phyloP scores from a whole-genome alignment of 179 eudicot species.

The Monotropa hypopitys region DNA sequence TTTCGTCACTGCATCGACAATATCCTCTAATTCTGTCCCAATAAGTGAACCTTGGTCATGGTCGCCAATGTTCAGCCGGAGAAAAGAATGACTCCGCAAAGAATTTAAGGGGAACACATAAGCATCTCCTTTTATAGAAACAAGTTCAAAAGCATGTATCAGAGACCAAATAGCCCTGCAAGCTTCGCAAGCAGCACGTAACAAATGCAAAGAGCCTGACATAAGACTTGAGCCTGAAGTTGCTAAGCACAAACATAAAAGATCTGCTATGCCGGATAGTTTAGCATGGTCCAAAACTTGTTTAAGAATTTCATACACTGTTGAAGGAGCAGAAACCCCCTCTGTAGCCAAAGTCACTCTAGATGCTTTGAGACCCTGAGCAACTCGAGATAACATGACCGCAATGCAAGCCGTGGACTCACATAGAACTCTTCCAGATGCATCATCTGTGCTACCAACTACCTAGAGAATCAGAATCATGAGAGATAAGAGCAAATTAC shows the following conservation, averaged over 20 bases:
- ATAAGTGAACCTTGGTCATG: conserved; percentile 28
- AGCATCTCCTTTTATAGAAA: conserved; percentile 29
- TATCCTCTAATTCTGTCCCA: conserved; percentile 42
- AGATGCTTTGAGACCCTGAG: conserved; percentile 53
- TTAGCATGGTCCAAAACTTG: conserved; percentile 77
- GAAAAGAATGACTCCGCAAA: conserved; percentile 45
- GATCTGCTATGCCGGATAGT: conserved; percentile 50
- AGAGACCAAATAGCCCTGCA: conserved; percentile 79
- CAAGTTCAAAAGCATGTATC: conserved; percentile 53
- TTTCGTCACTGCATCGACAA: conserved; percentile 47
- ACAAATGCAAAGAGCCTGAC: conserved; percentile 69
- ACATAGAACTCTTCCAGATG: conserved; percentile 60
- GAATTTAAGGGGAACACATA: conserved; percentile 50
- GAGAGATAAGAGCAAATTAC: conserved; percentile 9
- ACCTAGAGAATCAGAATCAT: conserved; percentile 33
- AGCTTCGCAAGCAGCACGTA: conserved; percentile 83
- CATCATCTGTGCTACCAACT: conserved; percentile 40
- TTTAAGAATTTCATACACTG: conserved; percentile 30
- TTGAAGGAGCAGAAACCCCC: conserved; percentile 21
- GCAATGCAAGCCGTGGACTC: conserved; percentile 78
- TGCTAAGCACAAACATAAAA: conserved; percentile 52
- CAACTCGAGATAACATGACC: conserved; percentile 55
- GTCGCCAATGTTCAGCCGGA: conserved; percentile 42
- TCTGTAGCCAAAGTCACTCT: conserved; percentile 17
- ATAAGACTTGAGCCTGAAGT: conserved; percentile 72